Conservation (phyloP, 2,329 filamentous ascomycete species). For the Pseudogymnoascus sp. region DNA sequence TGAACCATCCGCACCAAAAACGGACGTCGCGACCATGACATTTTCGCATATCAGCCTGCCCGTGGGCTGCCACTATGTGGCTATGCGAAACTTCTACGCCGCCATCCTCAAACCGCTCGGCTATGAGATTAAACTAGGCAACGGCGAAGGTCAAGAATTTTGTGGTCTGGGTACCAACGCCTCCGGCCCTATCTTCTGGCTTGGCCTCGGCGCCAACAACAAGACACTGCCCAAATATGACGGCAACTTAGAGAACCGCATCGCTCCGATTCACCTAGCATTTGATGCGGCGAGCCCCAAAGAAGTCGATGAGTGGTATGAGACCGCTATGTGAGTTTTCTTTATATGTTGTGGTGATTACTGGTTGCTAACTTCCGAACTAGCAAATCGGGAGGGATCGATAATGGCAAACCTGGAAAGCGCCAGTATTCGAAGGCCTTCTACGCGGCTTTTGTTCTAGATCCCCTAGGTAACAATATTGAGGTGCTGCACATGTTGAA, state of each 20-base stretch:
- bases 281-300: constrained; percentile 10
- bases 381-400: constrained; percentile 14
- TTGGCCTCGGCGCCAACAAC: constrained; percentile 14
- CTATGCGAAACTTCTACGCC: constrained; percentile 18
- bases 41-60: constrained; percentile 16
- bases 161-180: constrained; percentile 9
- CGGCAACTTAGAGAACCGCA: background rate
- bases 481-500: constrained; percentile 11
- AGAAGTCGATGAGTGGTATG: constrained; percentile 16
- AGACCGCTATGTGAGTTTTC: constrained; percentile 13
- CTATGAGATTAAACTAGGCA: constrained; percentile 13
- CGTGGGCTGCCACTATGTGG: constrained; percentile 12
- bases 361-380: background rate
- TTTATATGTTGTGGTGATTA: background rate
- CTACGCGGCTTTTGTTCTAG: constrained; percentile 18
- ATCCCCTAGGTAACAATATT: constrained; percentile 18
- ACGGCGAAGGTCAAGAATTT: constrained; percentile 11
- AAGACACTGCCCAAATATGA: background rate
- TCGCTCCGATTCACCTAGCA: constrained; percentile 13
- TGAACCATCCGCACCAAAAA: constrained; percentile 29
- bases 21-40: constrained; percentile 9
- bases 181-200: constrained; percentile 15
- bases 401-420: constrained; percentile 17
- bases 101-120: constrained; percentile 14
- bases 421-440: constrained; percentile 16